Base-by-base conservation (phyloP, 139 green algal species). In the Tetraselmis chui region DNA sequence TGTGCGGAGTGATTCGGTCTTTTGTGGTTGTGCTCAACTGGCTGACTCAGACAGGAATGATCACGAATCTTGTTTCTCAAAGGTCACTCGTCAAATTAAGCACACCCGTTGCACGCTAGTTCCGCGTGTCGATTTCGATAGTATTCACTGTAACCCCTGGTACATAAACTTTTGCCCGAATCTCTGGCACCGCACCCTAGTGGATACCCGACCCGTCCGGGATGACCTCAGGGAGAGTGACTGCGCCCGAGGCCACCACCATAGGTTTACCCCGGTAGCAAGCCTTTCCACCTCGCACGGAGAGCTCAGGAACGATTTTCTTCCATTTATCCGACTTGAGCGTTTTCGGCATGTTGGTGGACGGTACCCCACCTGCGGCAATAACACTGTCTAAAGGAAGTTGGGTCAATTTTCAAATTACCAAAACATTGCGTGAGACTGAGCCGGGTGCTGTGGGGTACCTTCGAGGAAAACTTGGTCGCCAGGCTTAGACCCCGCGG, bases 271-370 rank as follows among this genome's bases (percentile, higher is more conserved):
- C 82, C n/a, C 77, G 79, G 76, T 84, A 88, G 1, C 82, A 83
- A 0, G 89, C 89, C 59, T 31, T 80, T 27, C 80, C 76, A 23
- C 45, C 81, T 1, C 22, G 23, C 29, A 88, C 87, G 22, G 25
- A 26, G 45, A 91, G 78, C 11, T 59, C 74, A 26, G 58, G 75
- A 0, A 76, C 82, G 25, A 91, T 80, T 77, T 84, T 83, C 78
- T 85, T 88, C 84, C 84, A 91, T 26, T 84, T 31, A 59, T 87
- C 87, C 29, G 79, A 85, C 84, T 91, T 91, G 74, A 91, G 77
- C 45, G 79, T 76, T 82, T 92, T 91, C 28, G 84, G 80, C 5
- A 82, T 79, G 0, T 32, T 30, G 5, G 75, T 31, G 29, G 24
- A 75, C 18, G 83, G 77, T 1, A 45, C 32, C 1, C 82, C 78